These are phyloP conservation scores for Aspergillus wentii DNA, from an alignment of 495 filamentous ascomycete species.

Conservation along the genomic window DNA sequence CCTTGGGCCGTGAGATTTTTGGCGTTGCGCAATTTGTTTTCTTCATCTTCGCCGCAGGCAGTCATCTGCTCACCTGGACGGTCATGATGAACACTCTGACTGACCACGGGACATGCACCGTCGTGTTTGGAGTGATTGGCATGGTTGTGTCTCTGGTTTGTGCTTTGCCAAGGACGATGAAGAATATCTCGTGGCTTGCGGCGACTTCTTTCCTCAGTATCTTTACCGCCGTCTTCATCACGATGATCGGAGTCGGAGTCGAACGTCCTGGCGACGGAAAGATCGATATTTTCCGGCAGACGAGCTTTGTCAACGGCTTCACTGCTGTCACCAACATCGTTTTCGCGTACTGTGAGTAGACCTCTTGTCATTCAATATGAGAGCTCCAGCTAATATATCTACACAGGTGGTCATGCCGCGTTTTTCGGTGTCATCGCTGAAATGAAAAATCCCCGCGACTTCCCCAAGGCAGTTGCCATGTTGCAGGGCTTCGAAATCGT, in stretches of 20 bases:
- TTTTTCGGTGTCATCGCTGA: slow-evolving; percentile 74
- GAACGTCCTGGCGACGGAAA: slow-evolving; percentile 15
- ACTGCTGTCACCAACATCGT: slow-evolving; percentile 31
- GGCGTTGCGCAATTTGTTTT: slow-evolving; percentile 59
- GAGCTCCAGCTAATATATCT: no score
- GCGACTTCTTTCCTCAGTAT: slow-evolving; percentile 60
- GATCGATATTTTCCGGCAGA: slow-evolving; percentile 16
- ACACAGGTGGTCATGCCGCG: slow-evolving; percentile 53
- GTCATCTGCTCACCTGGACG: slow-evolving; percentile 63
- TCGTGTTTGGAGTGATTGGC: slow-evolving; percentile 62
- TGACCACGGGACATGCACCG: slow-evolving; percentile 59
- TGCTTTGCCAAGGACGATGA: slow-evolving; percentile 61
- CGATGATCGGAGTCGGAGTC: slow-evolving; percentile 62
- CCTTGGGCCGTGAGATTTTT: slow-evolving; percentile 57
- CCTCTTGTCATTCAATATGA: not conserved
- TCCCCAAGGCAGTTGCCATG: slow-evolving; percentile 55
- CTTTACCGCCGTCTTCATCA: slow-evolving; percentile 61
- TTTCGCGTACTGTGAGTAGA: slow-evolving; percentile 30
- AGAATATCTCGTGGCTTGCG: slow-evolving; percentile 54
- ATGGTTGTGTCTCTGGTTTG: slow-evolving; percentile 56
- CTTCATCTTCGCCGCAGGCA: slow-evolving; percentile 69
- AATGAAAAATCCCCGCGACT: slow-evolving; percentile 62
- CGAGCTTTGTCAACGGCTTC: slow-evolving; percentile 24
- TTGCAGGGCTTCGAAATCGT: slow-evolving; percentile 58
- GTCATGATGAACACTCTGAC: slow-evolving; percentile 66